Conservation (phyloP, 1,284 basidiomycete species). For the Trametes pubescens region DNA sequence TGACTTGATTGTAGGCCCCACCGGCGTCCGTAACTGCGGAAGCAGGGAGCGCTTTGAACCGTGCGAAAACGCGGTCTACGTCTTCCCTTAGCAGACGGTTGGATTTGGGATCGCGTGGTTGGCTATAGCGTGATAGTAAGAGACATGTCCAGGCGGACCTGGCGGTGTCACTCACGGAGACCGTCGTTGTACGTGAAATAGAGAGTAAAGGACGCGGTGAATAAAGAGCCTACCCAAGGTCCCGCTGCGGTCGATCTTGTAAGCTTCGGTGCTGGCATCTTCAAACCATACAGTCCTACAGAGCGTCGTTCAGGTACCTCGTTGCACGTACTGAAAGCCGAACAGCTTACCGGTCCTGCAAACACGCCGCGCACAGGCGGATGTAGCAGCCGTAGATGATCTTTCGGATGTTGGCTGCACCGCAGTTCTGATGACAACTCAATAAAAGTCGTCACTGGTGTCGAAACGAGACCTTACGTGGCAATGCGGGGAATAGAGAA, state of each 20-base stretch:
- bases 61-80: too few relatives aligned
- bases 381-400: neutral
- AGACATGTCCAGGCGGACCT: too few relatives aligned
- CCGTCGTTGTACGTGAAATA: too few relatives aligned
- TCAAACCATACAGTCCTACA: neutral
- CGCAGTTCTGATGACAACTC: neutral
- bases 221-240: neutral
- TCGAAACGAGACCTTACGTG: neutral
- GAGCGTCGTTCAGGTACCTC: too few relatives aligned
- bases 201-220: neutral
- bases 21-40: too few relatives aligned
- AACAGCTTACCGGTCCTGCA: neutral
- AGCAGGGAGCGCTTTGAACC: too few relatives aligned
- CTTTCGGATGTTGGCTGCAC: neutral
- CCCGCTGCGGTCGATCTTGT: neutral
- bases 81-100: too few relatives aligned
- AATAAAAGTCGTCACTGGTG: neutral
- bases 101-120: too few relatives aligned
- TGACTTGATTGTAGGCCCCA: too few relatives aligned
- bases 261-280: neutral
- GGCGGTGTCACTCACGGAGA: too few relatives aligned
- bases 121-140: too few relatives aligned
- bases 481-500: neutral
- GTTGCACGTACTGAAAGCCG: neutral
- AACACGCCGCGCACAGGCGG: neutral